Evolutionary conservation across 495 filamentous ascomycete species (phyloP).

Genomic region (Letharia columbiana): DNA sequence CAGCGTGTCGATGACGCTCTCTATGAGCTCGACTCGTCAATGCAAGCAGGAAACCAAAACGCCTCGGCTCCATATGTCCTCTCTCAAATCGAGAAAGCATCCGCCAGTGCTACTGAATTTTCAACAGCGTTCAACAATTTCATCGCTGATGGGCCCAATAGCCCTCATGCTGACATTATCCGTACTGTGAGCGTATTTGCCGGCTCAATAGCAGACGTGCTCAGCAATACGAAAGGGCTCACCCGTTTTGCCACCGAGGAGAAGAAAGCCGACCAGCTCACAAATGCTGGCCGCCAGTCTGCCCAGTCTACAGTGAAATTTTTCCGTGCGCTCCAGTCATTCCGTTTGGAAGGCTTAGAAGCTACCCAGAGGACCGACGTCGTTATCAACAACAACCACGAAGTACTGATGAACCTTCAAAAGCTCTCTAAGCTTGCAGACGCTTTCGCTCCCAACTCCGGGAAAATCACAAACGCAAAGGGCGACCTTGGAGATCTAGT

Average conservation of each 20-base stretch:
- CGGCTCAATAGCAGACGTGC: conserved; percentile 83
- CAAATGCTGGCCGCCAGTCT: conserved; percentile 71
- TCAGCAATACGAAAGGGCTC: conserved; percentile 92
- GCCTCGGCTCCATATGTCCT: conserved; percentile 92
- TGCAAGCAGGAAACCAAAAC: conserved; percentile 98
- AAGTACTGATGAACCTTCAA: conserved; percentile 86
- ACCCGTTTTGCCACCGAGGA: conserved; percentile 92
- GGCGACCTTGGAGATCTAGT: conserved; percentile 92
- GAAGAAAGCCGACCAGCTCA: conserved; percentile 78
- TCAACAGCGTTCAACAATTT: conserved; percentile 96
- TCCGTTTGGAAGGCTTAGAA: conserved; percentile 83
- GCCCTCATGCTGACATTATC: conserved; percentile 83
- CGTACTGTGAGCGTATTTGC: conserved; percentile 85
- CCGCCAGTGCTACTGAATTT: conserved; percentile 89
- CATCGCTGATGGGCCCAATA: conserved; percentile 93
- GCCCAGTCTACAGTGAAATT: conserved; percentile 87
- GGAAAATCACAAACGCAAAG: conserved; percentile 61
- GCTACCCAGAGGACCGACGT: conserved; percentile 84
- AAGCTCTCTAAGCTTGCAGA: conserved; percentile 86
- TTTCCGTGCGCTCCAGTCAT: conserved; percentile 89
- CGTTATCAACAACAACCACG: conserved; percentile 91
- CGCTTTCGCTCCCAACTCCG: conserved; percentile 75
- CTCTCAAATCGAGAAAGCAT: conserved; percentile 94
- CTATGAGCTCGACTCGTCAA: conserved; percentile 92
- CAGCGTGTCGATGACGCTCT: conserved; percentile 92